These are phyloP conservation scores for Yamadazyma diospyri DNA, from an alignment of 1,139 yeast species.

Conservation along the genomic window DNA sequence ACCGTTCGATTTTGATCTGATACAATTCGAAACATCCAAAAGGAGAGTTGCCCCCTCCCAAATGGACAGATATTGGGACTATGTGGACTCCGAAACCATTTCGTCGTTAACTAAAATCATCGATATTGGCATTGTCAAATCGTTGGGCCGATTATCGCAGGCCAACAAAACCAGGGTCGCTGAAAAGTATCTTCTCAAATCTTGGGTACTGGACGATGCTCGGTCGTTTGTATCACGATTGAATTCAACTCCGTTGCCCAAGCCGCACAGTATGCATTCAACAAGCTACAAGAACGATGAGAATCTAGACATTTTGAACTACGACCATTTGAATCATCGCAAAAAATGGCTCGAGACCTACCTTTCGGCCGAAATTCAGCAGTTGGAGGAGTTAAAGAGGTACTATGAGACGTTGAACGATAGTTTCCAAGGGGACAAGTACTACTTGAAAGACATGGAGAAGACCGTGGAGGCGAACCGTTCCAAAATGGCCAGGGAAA, in stretches of 20 bases:
- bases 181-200: slow-evolving; percentile 24
- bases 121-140: slow-evolving; percentile 26
- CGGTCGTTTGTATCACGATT: slow-evolving; percentile 33
- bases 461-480: slow-evolving; percentile 16
- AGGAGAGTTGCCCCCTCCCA: slow-evolving; percentile 26
- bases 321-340: slow-evolving; percentile 28
- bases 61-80: slow-evolving; percentile 37
- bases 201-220: slow-evolving; percentile 25
- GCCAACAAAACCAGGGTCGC: slow-evolving; percentile 23
- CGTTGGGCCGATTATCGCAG: slow-evolving; percentile 24
- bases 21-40: slow-evolving; percentile 16
- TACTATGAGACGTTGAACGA: slow-evolving; percentile 23
- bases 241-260: slow-evolving; percentile 34
- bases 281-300: slow-evolving; percentile 16
- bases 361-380: slow-evolving; percentile 41
- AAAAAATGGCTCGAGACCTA: slow-evolving; percentile 36
- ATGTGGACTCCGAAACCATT: slow-evolving; percentile 20
- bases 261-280: slow-evolving; percentile 19
- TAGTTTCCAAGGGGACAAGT: slow-evolving; percentile 28
- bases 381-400: slow-evolving; percentile 31
- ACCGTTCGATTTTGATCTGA: slow-evolving; percentile 16
- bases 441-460: slow-evolving; percentile 29
- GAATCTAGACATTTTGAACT: slow-evolving; percentile 22
- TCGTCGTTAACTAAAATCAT: slow-evolving; percentile 28
- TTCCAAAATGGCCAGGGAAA: slow-evolving; percentile 11